Evolutionary conservation across 805 yeast species (phyloP), one percentile per base, ranked within the genome.

Genomic region (Candida morakotiae): DNA sequence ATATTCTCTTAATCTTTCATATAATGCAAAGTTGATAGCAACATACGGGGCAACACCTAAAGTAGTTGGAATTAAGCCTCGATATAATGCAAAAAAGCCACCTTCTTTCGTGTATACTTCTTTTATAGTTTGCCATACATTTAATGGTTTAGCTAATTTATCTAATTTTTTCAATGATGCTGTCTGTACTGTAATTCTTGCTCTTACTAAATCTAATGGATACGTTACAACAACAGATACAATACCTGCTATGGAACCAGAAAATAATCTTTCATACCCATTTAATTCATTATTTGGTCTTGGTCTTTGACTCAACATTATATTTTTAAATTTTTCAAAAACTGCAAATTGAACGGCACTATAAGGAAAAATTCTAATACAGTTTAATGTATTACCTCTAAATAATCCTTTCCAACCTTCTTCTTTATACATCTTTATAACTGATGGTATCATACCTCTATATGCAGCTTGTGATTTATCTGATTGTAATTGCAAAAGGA

Each of bases 41-140:
- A 87, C 96, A 53, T 89, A 93, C 1, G 98, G 97, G 1, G 96
- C 97, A 15, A 93, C 96, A 1, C 98, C 97, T 40, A 86, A 62
- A 1, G 89, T 78, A 0, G 98, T 91, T n/a, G 98, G 96, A 43
- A 81, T 67, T 9, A 89, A 68, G 2, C 98, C 98, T 35, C 89
- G 70, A 55, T 86, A 91, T 11, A 91, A 65, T 0, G 88, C 95
- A 2, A 54, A 43, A 7, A 87, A 17, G 0, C 96, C 96, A 25
- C 98, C 98, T 61, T 91, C 98, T 11, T 70, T 73, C 11, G 48
- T 51, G 59, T 84, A 86, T 15, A 88, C 87, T 13, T 69, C 62
- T 24, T 44, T 49, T 39, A 85, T 55, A 2, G 87, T 72, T 9
- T 66, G 60, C 58, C 71, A 57, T 50, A 88, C 81, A 0, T 95